These are phyloP conservation scores for Candida labiduridarum DNA, from an alignment of 1,139 yeast genomes.

Conservation along the genomic window DNA sequence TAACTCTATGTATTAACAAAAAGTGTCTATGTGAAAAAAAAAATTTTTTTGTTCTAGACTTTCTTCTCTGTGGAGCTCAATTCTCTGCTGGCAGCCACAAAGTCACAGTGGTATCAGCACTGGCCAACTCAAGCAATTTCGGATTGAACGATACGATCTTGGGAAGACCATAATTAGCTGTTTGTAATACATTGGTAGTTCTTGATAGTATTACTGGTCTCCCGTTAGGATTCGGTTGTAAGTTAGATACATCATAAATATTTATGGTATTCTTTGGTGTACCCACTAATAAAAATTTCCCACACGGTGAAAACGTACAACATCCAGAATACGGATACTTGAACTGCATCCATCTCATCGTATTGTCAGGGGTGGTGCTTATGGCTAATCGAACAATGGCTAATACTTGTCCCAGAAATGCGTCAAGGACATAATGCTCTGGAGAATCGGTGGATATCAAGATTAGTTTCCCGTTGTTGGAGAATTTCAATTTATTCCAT, in stretches of 20 bases:
- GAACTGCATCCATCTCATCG: constrained; percentile 26
- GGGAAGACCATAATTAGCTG: constrained; percentile 45
- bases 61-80: constrained; percentile 19
- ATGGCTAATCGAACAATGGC: constrained; percentile 45
- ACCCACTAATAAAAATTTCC: constrained; percentile 68
- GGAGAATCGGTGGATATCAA: constrained; percentile 61
- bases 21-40: not conserved
- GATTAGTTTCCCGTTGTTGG: constrained; percentile 78
- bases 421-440: constrained; percentile 66
- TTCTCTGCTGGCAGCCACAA: constrained; percentile 38
- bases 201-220: constrained; percentile 11
- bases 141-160: constrained; percentile 78
- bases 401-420: constrained; percentile 63
- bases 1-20: not conserved
- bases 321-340: constrained; percentile 60
- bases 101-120: constrained; percentile 66
- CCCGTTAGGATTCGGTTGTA: constrained; percentile 26
- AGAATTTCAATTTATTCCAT: constrained; percentile 77
- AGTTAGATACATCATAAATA: constrained; percentile 60
- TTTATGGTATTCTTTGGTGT: constrained; percentile 57
- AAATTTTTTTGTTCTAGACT: constrained; percentile 3
- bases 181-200: constrained; percentile 21
- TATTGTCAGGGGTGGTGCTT: not conserved
- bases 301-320: constrained; percentile 82
- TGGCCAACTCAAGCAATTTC: constrained; percentile 69